Conservation (phyloP, 2,329 filamentous ascomycete species). For the Stagonosporopsis rhizophila region DNA sequence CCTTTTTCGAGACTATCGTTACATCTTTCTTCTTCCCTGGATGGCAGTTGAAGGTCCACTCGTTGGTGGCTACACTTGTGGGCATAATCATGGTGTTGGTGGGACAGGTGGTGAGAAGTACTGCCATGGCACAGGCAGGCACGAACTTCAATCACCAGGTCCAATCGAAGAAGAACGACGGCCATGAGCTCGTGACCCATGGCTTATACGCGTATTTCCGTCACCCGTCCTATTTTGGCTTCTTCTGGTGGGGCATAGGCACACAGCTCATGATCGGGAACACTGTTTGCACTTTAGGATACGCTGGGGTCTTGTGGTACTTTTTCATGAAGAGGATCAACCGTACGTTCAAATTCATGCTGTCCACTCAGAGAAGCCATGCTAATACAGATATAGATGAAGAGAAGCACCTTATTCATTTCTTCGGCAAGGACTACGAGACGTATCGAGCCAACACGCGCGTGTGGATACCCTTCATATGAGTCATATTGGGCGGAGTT, state of each 20-base stretch:
- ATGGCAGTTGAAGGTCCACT: constrained; percentile 54
- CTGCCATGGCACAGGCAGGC: constrained; percentile 88
- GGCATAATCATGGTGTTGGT: constrained; percentile 70
- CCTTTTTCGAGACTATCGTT: constrained; percentile 74
- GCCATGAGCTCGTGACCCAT: constrained; percentile 80
- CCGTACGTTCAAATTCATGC: constrained; percentile 54
- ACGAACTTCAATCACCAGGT: constrained; percentile 89
- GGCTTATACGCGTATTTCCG: constrained; percentile 80
- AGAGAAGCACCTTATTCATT: constrained; percentile 76
- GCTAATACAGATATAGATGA: constrained; percentile 62
- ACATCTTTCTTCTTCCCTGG: constrained; percentile 63
- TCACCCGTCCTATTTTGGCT: constrained; percentile 96
- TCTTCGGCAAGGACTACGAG: constrained; percentile 85
- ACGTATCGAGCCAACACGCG: constrained; percentile 74
- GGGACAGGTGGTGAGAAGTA: constrained; percentile 78
- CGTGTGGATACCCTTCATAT: constrained; percentile 82
- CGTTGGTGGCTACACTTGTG: constrained; percentile 48
- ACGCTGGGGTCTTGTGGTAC: constrained; percentile 77
- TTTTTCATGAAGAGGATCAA: constrained; percentile 81
- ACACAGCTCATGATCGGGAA: constrained; percentile 93
- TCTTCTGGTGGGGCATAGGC: constrained; percentile 98
- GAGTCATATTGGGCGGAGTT: background rate
- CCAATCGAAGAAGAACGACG: constrained; percentile 70
- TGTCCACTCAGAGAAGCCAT: background rate
- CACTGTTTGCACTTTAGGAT: constrained; percentile 75